A percentile compares a stretch with the other conserved stretches of the same genome.
Conservation (phyloP, 176 grass and related monocot genomes). For the Eragrostis nindensis region DNA sequence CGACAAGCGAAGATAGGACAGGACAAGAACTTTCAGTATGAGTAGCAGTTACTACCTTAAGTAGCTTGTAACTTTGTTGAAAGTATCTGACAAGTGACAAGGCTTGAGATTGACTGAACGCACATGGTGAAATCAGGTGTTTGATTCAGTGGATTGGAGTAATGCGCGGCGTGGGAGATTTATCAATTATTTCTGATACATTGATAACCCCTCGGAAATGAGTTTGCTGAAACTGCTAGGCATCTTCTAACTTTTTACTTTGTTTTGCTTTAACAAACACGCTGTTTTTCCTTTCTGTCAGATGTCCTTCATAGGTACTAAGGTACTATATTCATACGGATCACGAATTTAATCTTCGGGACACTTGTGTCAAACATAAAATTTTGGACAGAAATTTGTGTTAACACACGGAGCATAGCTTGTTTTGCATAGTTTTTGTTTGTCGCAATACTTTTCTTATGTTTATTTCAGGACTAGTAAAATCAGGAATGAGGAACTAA, state of each 20-base stretch:
- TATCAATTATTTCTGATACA: neutral
- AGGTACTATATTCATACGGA: neutral
- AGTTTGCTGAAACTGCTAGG: constrained; percentile 13
- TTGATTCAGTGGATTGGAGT: neutral
- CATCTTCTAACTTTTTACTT: constrained; percentile 15
- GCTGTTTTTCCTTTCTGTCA: neutral
- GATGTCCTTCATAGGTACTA: neutral
- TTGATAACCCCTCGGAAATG: neutral
- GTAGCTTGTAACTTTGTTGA: constrained; percentile 25
- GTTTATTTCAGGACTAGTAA: neutral
- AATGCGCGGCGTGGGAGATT: constrained; percentile 6
- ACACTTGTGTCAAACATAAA: neutral
- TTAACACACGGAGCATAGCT: neutral
- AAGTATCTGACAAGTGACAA: constrained; percentile 34
- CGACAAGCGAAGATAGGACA: constrained; percentile 9
- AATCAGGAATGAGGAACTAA: neutral
- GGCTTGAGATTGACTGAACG: constrained; percentile 20
- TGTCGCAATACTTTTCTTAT: neutral
- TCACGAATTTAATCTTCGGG: neutral
- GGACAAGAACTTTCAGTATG: constrained; percentile 19
- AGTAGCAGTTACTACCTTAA: constrained; percentile 20
- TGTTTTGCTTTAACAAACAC: constrained; percentile 32
- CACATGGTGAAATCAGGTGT: constrained; percentile 1
- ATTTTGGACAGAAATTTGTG: neutral
- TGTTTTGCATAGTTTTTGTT: neutral